Evolutionary conservation across 2,329 filamentous ascomycete genomes (phyloP), one percentile per base, ranked within the genome.

Genomic region (Coniochaeta prunicola): DNA sequence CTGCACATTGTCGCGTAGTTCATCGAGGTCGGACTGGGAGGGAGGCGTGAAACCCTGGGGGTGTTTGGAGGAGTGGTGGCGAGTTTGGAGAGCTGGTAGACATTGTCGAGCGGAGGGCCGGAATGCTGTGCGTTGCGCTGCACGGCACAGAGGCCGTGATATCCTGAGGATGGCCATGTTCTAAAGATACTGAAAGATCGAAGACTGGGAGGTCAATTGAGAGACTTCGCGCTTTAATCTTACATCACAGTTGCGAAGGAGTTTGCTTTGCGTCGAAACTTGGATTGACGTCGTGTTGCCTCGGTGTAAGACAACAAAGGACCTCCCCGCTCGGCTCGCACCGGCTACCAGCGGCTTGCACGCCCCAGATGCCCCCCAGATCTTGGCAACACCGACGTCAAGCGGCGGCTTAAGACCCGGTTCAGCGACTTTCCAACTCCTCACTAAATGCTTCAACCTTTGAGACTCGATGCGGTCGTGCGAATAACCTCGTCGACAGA

Each of bases 1-100:
- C 67, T 92, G 90, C 30, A 96, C 91, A 28, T 89, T 80, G 68
- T 92, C 90, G 59, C 92, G 85, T 60, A 96, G 79, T 75, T 96
- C 91, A 24, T 87, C 75, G 8, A 96, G 81, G 59, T 96, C 92
- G 59, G 86, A 81, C 50, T 83, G 76, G 0, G 88, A 81, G 0
- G 92, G 92, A 12, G 87, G 78, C 59, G 77, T 76, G 73, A 91
- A 92, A 68, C 81, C 84, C 64, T 78, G 71, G 26, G 83, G 82
- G 67, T 85, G 83, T 63, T 83, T 84, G 31, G 63, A 63, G 17
- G 91, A 92, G 59, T 61, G 59, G 12, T 36, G 26, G 45, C 48
- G 61, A 65, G 65, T 61, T 62, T 55, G 60, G 59, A 61, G 65
- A 59, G 60, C 60, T 76, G 72, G 60, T 69, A 69, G 60, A 73